phyloP scores from a whole-genome alignment of 2,329 filamentous ascomycete genomes.

The Chaetomium sp. region DNA sequence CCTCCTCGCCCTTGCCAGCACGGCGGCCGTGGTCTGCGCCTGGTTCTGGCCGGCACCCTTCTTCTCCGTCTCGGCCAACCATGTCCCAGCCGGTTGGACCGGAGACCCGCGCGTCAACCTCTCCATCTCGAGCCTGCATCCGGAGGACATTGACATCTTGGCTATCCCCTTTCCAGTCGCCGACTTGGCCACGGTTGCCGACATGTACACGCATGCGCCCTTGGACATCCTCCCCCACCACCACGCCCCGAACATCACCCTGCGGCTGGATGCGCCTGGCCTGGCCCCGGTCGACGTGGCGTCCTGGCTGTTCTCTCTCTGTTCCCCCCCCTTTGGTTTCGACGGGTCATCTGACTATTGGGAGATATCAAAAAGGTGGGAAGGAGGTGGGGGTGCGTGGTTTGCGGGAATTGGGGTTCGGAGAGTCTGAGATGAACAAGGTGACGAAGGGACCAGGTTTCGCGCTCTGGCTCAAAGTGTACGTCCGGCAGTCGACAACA shows the following conservation, averaged over 20 bases:
- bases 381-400: not conserved
- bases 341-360: conserved; percentile 3
- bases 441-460: no score
- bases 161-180: not conserved
- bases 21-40: not conserved
- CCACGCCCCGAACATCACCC: not conserved
- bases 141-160: not conserved
- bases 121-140: not conserved
- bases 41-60: not conserved
- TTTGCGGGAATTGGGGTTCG: no score
- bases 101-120: not conserved
- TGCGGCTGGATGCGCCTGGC: not conserved
- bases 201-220: not conserved
- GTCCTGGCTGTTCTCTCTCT: not conserved
- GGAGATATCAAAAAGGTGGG: not conserved
- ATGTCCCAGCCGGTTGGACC: not conserved
- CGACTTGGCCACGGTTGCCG: not conserved
- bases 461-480: not conserved
- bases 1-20: not conserved
- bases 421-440: no score
- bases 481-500: not conserved
- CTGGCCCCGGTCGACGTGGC: not conserved
- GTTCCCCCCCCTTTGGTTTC: not conserved
- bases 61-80: not conserved
- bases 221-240: not conserved